Conservation (phyloP, 495 filamentous ascomycete species). For the Pyrenula aspistea region DNA sequence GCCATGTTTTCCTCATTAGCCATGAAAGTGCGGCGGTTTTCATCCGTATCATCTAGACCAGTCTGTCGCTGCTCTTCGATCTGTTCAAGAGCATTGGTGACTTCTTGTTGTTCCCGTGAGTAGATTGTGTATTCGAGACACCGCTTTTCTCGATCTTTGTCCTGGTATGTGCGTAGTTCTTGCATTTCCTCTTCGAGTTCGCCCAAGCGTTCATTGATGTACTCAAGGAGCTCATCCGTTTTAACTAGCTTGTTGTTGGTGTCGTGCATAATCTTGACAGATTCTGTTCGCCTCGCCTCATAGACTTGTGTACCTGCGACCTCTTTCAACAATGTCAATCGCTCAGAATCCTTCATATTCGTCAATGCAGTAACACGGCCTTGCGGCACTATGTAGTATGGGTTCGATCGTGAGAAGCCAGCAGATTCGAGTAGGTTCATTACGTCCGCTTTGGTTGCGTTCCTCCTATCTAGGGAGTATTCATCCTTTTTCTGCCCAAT, state of each 20-base stretch:
- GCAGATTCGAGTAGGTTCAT: slow-evolving; percentile 93
- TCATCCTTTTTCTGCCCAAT: slow-evolving; percentile 98
- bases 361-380: slow-evolving; percentile 91
- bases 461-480: slow-evolving; percentile 92
- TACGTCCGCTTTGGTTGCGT: slow-evolving; percentile 87
- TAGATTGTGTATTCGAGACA: slow-evolving; percentile 93
- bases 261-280: slow-evolving; percentile 91
- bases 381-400: slow-evolving; percentile 98
- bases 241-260: slow-evolving; percentile 88
- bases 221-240: slow-evolving; percentile 83
- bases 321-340: slow-evolving; percentile 84
- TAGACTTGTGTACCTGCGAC: slow-evolving; percentile 96
- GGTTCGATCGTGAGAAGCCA: slow-evolving; percentile 93
- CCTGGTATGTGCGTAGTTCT: slow-evolving; percentile 81
- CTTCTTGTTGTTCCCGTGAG: slow-evolving; percentile 71
- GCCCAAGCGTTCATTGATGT: slow-evolving; percentile 76
- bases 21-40: slow-evolving; percentile 64
- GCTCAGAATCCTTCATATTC: slow-evolving; percentile 93
- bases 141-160: slow-evolving; percentile 85
- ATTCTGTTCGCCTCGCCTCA: slow-evolving; percentile 79
- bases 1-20: slow-evolving; percentile 72
- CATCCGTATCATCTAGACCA: slow-evolving; percentile 71
- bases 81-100: slow-evolving; percentile 62
- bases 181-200: slow-evolving; percentile 97
- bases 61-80: slow-evolving; percentile 72